Conservation (phyloP, 228 moss, liverwort and hornwort genomes). For the Sphagnum fallax region DNA sequence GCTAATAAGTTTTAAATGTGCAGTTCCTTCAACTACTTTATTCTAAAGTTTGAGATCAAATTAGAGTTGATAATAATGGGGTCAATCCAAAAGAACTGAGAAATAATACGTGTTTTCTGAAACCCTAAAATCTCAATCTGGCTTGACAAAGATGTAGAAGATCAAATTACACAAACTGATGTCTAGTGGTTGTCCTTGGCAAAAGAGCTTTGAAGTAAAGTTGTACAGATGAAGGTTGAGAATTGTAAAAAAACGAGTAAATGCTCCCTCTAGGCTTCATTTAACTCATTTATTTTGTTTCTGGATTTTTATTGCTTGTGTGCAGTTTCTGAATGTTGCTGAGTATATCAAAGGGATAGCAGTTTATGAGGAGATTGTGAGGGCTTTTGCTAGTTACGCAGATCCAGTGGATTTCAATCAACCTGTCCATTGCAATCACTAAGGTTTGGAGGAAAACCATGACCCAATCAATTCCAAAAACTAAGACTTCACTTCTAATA, state of each 20-base stretch:
- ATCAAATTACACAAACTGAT: too few relatives aligned
- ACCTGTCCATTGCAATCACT: too few relatives aligned
- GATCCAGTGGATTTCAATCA: neutral
- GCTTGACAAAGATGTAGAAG: too few relatives aligned
- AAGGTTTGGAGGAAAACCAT: too few relatives aligned
- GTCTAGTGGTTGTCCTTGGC: too few relatives aligned
- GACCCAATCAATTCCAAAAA: too few relatives aligned
- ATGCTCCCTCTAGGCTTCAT: neutral
- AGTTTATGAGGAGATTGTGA: conserved; percentile 21
- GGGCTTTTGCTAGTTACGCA: conserved; percentile 5
- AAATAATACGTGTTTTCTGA: too few relatives aligned
- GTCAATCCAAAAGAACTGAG: neutral
- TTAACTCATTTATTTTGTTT: neutral
- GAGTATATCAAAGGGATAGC: conserved; percentile 31
- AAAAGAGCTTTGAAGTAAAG: too few relatives aligned
- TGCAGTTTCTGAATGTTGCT: conserved; percentile 33
- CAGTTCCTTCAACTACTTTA: neutral
- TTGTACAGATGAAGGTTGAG: too few relatives aligned
- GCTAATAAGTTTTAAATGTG: neutral
- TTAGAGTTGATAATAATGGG: neutral
- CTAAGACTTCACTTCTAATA: too few relatives aligned
- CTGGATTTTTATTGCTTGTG: neutral
- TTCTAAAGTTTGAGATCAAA: neutral
- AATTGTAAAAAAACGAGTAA: too few relatives aligned
- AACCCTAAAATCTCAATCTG: neutral